Evolutionary conservation across 352 stramenopile genomes (phyloP).

Genomic region (Pythium vanterpoolii): DNA sequence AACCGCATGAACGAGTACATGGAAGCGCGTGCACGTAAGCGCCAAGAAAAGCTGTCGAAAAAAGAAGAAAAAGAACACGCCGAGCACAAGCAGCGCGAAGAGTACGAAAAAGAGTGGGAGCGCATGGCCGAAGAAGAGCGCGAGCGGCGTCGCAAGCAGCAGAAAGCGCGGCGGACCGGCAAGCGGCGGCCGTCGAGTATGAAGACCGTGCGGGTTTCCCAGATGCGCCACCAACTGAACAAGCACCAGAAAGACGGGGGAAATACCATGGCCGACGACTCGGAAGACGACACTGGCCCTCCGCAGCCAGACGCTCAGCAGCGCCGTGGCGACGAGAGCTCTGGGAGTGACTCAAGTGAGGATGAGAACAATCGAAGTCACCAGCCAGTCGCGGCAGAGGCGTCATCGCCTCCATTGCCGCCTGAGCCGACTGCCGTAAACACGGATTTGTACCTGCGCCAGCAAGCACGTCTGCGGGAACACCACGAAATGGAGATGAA

Average conservation of each 20-base stretch:
- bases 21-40: constrained; percentile 74
- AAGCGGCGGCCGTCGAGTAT: constrained; percentile 71
- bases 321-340: constrained; percentile 51
- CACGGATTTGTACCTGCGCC: constrained; percentile 73
- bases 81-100: constrained; percentile 75
- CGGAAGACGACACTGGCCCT: constrained; percentile 38
- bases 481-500: constrained; percentile 79
- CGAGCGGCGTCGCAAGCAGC: constrained; percentile 78
- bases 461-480: constrained; percentile 80
- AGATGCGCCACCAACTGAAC: constrained; percentile 82
- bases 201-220: constrained; percentile 80
- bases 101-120: constrained; percentile 88
- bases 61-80: constrained; percentile 69
- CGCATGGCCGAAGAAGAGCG: constrained; percentile 86
- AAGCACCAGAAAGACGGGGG: constrained; percentile 44
- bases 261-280: constrained; percentile 2
- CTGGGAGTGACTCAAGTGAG: constrained; percentile 49
- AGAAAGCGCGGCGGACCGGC: constrained; percentile 60
- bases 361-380: constrained; percentile 10
- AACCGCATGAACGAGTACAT: constrained; percentile 90
- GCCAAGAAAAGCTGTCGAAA: constrained; percentile 73
- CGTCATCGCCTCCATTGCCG: constrained; percentile 45
- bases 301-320: constrained; percentile 30
- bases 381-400: constrained; percentile 26
- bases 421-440: constrained; percentile 68